These are phyloP conservation scores for Cladosporium sp. DNA, from an alignment of 2,329 filamentous ascomycete genomes.

Conservation along the genomic window DNA sequence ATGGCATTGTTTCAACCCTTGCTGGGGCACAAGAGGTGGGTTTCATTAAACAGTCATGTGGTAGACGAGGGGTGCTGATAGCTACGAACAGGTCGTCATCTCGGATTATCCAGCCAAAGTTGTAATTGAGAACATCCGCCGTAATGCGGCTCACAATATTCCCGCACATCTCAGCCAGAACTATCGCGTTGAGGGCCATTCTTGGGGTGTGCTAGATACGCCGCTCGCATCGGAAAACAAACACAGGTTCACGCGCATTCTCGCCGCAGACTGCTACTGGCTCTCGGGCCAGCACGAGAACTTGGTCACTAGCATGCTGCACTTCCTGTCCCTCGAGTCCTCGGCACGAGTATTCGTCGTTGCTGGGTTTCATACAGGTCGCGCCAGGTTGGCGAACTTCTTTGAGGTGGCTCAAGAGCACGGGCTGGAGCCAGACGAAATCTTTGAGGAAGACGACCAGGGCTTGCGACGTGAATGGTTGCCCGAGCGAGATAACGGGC, in stretches of 20 bases:
- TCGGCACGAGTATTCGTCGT: slow-evolving; percentile 59
- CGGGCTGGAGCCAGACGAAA: slow-evolving; percentile 58
- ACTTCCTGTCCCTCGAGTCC: slow-evolving; percentile 51
- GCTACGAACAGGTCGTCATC: slow-evolving; percentile 37
- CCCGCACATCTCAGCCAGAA: slow-evolving; percentile 28
- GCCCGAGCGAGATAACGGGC: slow-evolving; percentile 50
- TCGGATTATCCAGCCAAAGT: slow-evolving; percentile 65
- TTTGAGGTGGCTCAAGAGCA: slow-evolving; percentile 53
- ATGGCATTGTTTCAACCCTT: slow-evolving; percentile 43
- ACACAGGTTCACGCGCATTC: slow-evolving; percentile 55
- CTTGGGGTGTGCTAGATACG: slow-evolving; percentile 56
- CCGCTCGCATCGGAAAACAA: slow-evolving; percentile 36
- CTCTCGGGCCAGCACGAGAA: slow-evolving; percentile 70
- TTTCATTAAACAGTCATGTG: neutral
- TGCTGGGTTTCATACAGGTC: slow-evolving; percentile 68
- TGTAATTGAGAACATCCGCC: slow-evolving; percentile 55
- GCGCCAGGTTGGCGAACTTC: slow-evolving; percentile 62
- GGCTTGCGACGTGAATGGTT: slow-evolving; percentile 60
- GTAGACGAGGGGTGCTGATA: neutral
- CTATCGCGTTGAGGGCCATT: slow-evolving; percentile 55
- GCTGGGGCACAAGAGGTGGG: slow-evolving; percentile 38
- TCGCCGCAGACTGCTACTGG: slow-evolving; percentile 73
- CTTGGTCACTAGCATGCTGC: slow-evolving; percentile 57
- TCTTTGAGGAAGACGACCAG: slow-evolving; percentile 67
- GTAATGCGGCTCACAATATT: slow-evolving; percentile 56